phyloP scores from a whole-genome alignment of 495 filamentous ascomycete genomes.

The Cairneyella variabilis region DNA sequence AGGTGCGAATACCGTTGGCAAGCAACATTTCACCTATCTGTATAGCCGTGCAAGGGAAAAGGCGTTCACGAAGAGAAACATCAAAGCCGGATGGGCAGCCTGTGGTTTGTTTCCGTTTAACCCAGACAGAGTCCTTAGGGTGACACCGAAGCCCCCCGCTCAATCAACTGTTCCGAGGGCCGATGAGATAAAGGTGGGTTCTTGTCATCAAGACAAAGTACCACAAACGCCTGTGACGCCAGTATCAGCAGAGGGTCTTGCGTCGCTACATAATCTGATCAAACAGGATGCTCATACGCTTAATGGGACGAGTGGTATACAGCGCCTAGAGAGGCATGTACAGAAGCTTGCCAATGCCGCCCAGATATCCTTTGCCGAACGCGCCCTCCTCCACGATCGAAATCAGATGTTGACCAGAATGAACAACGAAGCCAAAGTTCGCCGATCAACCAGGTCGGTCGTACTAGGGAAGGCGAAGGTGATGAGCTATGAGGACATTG shows the following conservation, averaged over 20 bases:
- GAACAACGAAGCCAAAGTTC: conserved; percentile 19
- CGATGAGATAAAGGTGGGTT: conserved; percentile 19
- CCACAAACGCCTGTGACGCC: too few relatives aligned
- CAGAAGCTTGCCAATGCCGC: conserved; percentile 25
- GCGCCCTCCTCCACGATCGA: conserved; percentile 27
- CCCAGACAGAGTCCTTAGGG: conserved; percentile 30
- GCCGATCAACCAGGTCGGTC: conserved; percentile 28
- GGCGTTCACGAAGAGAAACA: conserved; percentile 32
- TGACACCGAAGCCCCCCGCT: conserved; percentile 22
- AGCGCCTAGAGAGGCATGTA: conserved; percentile 20
- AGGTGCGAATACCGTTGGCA: conserved; percentile 23
- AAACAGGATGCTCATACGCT: conserved; percentile 15
- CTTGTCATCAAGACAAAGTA: conserved; percentile 22
- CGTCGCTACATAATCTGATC: too few relatives aligned
- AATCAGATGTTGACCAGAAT: too few relatives aligned
- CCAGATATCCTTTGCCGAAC: too few relatives aligned
- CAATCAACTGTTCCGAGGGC: conserved; percentile 21
- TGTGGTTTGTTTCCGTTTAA: conserved; percentile 32
- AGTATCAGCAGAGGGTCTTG: conserved; percentile 20
- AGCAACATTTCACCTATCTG: conserved; percentile 32
- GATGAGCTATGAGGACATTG: conserved; percentile 36
- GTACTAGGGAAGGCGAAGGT: conserved; percentile 32
- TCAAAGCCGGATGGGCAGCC: conserved; percentile 27
- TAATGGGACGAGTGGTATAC: conserved; percentile 22
- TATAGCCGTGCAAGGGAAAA: conserved; percentile 29